Evolutionary conservation across 1,284 basidiomycete species (phyloP), one percentile per base, ranked within the genome.

Genomic region (Cutaneotrichosporon dermatis): DNA sequence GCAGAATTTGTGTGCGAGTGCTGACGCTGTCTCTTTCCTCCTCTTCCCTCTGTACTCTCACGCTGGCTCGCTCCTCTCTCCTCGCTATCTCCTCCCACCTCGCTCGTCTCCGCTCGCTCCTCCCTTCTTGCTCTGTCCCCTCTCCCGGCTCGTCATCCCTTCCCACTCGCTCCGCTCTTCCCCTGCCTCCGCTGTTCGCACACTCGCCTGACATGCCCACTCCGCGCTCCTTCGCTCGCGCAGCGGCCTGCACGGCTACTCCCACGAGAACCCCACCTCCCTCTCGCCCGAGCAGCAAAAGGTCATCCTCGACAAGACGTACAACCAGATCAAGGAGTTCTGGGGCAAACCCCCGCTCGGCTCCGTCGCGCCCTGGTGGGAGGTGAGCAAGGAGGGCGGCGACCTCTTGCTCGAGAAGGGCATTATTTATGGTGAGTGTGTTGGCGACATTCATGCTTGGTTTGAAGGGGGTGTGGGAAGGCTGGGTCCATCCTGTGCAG

Each of bases 331-430:
- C 54, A 88, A 87, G 4, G 79, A 83, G 6, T 89, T 90, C 72
- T 86, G 85, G 69, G 80, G 84, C 57, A 78, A 84, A 33, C 81
- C 86, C 13, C 88, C 88, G 1, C 83, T 84, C 69, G 84, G 85
- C 12, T 80, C 80, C 58, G 86, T 89, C 40, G 87, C 87, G 8
- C 86, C 88, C 0, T 90, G 87, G 87, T 90, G 88, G 87, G 88
- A 90, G 72, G 85, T 83, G 1, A 86, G 83, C 76, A 83, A 83
- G 60, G 87, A 88, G 72, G 85, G 85, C 1, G 85, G 83, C 0
- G 77, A 84, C n/a, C 79, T 90, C 35, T 76, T 90, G 15, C 80
- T 89, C 13, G 84, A 87, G 25, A 87, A 87, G 68, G 88, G 88
- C 0, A 85, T 90, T 46, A 81, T 86, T 76, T 89, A 89, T 68